These are phyloP conservation scores for Bertia moriformis DNA, from an alignment of 2,329 filamentous ascomycete species.

Conservation along the genomic window DNA sequence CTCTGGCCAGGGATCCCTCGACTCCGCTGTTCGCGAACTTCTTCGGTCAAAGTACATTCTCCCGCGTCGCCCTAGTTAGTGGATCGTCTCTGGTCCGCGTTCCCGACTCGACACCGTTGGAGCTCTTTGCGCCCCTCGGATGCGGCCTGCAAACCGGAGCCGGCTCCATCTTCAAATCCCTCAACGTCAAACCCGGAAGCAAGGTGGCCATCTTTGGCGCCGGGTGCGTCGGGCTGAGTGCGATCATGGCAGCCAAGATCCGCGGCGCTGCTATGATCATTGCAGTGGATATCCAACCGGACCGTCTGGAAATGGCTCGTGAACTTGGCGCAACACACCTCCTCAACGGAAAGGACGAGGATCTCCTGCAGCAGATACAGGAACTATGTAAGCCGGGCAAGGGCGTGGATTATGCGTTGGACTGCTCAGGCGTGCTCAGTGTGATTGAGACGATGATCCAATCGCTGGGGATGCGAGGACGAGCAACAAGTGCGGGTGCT, in stretches of 20 bases:
- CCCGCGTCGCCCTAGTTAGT: slow-evolving; percentile 10
- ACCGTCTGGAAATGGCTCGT: slow-evolving; percentile 23
- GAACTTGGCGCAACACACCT: slow-evolving; percentile 26
- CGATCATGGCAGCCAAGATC: slow-evolving; percentile 19
- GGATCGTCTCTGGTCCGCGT: slow-evolving; percentile 10
- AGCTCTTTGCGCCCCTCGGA: slow-evolving; percentile 20
- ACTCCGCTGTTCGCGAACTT: slow-evolving; percentile 11
- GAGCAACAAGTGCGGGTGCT: too few species aligned
- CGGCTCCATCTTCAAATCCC: slow-evolving; percentile 21
- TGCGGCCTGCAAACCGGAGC: slow-evolving; percentile 27
- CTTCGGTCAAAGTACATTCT: slow-evolving; percentile 16
- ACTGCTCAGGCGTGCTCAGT: slow-evolving; percentile 13
- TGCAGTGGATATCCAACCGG: slow-evolving; percentile 26
- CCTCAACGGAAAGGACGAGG: slow-evolving; percentile 15
- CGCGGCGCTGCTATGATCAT: slow-evolving; percentile 18
- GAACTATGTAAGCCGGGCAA: slow-evolving; percentile 11
- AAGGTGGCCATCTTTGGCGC: slow-evolving; percentile 17
- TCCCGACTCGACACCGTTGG: slow-evolving; percentile 9
- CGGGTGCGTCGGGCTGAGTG: slow-evolving; percentile 23
- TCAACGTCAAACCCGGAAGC: slow-evolving; percentile 14
- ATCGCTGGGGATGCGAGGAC: slow-evolving; percentile 11
- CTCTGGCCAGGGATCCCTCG: slow-evolving; percentile 5
- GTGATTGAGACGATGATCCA: slow-evolving; percentile 14
- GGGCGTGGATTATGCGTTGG: slow-evolving; percentile 12
- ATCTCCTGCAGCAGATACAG: slow-evolving; percentile 13